Percentiles rank a stretch among this genome's conserved stretches.
phyloP scores from a whole-genome alignment of 495 filamentous ascomycete species.

The Bathelium albidoporum region DNA sequence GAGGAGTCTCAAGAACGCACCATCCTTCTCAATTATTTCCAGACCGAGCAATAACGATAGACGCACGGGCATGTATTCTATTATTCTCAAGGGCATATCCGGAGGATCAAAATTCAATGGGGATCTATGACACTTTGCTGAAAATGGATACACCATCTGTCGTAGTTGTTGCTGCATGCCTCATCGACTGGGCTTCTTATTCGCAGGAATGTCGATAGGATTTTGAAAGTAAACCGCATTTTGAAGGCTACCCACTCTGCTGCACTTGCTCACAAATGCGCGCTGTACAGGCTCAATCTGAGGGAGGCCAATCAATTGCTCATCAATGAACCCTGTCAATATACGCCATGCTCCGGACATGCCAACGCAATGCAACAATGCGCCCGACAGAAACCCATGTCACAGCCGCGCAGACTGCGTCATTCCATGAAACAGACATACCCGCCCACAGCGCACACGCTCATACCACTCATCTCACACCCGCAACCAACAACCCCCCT shows the following conservation, averaged over 20 bases:
- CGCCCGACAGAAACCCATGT: not conserved
- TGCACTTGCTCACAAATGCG: not conserved
- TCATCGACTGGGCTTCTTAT: not conserved
- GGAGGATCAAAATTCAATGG: not conserved
- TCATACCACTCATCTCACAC: not conserved
- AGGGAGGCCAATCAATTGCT: too few relatives aligned
- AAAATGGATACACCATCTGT: not conserved
- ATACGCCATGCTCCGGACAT: not conserved
- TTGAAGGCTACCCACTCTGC: not conserved
- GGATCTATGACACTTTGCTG: too few relatives aligned
- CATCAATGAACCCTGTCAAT: too few relatives aligned
- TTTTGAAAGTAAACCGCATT: not conserved
- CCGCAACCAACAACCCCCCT: not conserved
- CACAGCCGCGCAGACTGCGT: not conserved
- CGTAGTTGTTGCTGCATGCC: not conserved
- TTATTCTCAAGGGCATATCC: not conserved
- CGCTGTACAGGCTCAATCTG: not conserved
- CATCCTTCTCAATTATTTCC: slow-evolving; percentile 99
- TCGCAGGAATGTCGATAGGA: not conserved
- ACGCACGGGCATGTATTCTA: not conserved
- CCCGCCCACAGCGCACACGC: not conserved
- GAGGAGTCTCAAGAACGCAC: slow-evolving; percentile 97
- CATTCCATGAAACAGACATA: not conserved
- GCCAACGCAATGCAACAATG: not conserved
- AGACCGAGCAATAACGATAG: slow-evolving; percentile 60